Conservation (phyloP, 768 basidiomycete species). For the Hericium alpestre region DNA sequence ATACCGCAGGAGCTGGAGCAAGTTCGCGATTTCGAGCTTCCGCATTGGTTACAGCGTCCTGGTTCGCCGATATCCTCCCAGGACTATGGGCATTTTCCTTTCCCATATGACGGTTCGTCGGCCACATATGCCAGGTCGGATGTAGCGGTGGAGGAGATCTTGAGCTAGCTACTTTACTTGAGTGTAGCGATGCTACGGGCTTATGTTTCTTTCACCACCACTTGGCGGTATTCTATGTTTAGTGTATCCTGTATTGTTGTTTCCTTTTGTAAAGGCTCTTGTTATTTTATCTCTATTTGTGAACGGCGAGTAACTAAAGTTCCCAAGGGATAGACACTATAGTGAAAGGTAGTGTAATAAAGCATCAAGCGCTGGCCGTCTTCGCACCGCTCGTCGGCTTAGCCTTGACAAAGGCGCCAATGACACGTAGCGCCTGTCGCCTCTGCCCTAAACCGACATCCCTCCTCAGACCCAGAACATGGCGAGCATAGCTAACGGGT, state of each 20-base stretch:
- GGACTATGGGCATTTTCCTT: neutral
- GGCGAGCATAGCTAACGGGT: conserved; percentile 31
- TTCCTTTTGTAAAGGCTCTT: neutral
- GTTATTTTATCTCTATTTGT: neutral
- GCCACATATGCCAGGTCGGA: conserved; percentile 1
- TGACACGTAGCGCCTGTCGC: conserved; percentile 28
- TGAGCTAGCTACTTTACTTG: neutral
- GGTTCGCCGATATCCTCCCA: neutral
- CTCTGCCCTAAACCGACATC: conserved; percentile 32
- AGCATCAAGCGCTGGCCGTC: neutral
- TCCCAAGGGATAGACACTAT: too few species aligned
- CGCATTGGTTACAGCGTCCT: neutral
- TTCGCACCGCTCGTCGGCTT: too few species aligned
- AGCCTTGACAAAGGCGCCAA: conserved; percentile 14
- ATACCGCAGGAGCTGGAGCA: conserved; percentile 7
- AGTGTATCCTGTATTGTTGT: neutral
- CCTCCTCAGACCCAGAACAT: conserved; percentile 32
- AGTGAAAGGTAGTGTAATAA: too few species aligned
- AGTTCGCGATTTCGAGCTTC: conserved; percentile 8
- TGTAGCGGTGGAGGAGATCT: neutral
- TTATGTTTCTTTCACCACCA: neutral
- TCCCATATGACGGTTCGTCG: neutral
- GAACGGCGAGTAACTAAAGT: neutral
- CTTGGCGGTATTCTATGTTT: neutral
- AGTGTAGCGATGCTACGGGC: neutral